Evolutionary conservation across 2,329 filamentous ascomycete genomes (phyloP).

Genomic region (Colletotrichum zoysiae): DNA sequence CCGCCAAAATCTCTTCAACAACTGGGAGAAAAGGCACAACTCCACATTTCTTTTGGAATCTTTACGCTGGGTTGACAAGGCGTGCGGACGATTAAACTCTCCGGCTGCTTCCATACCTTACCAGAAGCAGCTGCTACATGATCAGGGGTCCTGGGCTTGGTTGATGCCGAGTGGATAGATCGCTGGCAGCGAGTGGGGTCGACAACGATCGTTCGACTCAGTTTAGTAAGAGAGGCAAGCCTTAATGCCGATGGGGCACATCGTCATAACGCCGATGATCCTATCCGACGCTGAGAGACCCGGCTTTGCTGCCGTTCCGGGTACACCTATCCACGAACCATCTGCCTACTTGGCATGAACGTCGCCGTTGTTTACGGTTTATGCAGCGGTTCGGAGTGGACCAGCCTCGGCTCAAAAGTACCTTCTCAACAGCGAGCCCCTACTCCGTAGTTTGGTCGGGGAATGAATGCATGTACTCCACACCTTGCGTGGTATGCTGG

Average conservation of each 20-base stretch:
- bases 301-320: slow-evolving; percentile 24
- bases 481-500: neutral
- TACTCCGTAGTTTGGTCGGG: slow-evolving; percentile 1
- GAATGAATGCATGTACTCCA: slow-evolving; percentile 12
- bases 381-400: slow-evolving; percentile 1
- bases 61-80: slow-evolving; percentile 28
- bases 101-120: slow-evolving; percentile 37
- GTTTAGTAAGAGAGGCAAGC: neutral
- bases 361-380: slow-evolving; percentile 8
- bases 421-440: neutral
- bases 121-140: slow-evolving; percentile 23
- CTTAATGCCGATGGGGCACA: slow-evolving; percentile 30
- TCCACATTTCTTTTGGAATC: slow-evolving; percentile 21
- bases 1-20: slow-evolving; percentile 33
- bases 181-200: slow-evolving; percentile 29
- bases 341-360: slow-evolving; percentile 8
- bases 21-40: neutral
- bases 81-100: slow-evolving; percentile 35
- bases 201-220: slow-evolving; percentile 1
- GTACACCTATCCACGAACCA: neutral
- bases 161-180: slow-evolving; percentile 23
- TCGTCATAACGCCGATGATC: slow-evolving; percentile 32
- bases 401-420: slow-evolving; percentile 26
- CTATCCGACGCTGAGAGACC: neutral
- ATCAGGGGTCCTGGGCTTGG: slow-evolving; percentile 28